Evolutionary conservation across 2,329 filamentous ascomycete genomes (phyloP).

Genomic region (Tolypocladium tundrense): DNA sequence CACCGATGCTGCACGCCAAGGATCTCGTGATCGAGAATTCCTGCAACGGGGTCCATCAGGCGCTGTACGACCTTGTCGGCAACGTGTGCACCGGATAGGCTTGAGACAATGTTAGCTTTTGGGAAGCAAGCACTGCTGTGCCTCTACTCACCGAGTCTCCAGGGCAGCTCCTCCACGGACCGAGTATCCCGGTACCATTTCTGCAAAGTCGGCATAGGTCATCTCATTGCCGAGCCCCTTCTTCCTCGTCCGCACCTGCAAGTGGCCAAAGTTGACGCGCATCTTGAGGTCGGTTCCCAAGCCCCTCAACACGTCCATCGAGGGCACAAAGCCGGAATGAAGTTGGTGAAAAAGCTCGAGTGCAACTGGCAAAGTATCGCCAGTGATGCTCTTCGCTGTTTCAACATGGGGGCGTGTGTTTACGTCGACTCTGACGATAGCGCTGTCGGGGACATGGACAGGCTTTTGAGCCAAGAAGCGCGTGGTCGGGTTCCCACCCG

Average conservation of each 20-base stretch:
- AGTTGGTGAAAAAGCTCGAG: slow-evolving; percentile 10
- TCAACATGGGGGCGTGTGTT: slow-evolving; percentile 12
- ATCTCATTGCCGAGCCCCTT: slow-evolving; percentile 12
- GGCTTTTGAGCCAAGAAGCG: slow-evolving; percentile 18
- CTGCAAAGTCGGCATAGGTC: slow-evolving; percentile 13
- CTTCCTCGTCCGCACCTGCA: slow-evolving; percentile 16
- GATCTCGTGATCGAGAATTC: slow-evolving; percentile 5
- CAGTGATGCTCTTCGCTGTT: neutral
- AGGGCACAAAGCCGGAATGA: slow-evolving; percentile 7
- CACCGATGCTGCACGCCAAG: slow-evolving; percentile 7
- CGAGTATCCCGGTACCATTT: slow-evolving; percentile 16
- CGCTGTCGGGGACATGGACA: slow-evolving; percentile 4
- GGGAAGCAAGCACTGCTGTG: neutral
- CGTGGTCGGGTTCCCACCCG: slow-evolving; percentile 11
- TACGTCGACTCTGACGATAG: slow-evolving; percentile 12
- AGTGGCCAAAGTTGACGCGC: slow-evolving; percentile 20
- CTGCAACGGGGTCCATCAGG: slow-evolving; percentile 1
- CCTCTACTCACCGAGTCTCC: slow-evolving; percentile 12
- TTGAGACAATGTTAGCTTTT: slow-evolving; percentile 2
- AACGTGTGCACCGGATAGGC: slow-evolving; percentile 1
- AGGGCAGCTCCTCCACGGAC: slow-evolving; percentile 18
- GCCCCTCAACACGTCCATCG: slow-evolving; percentile 14
- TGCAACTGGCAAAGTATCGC: neutral
- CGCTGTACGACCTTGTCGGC: slow-evolving; percentile 3
- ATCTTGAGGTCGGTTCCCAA: slow-evolving; percentile 16